These are phyloP conservation scores for Zalaria sp. DNA, from an alignment of 2,329 filamentous ascomycete species.

Conservation along the genomic window DNA sequence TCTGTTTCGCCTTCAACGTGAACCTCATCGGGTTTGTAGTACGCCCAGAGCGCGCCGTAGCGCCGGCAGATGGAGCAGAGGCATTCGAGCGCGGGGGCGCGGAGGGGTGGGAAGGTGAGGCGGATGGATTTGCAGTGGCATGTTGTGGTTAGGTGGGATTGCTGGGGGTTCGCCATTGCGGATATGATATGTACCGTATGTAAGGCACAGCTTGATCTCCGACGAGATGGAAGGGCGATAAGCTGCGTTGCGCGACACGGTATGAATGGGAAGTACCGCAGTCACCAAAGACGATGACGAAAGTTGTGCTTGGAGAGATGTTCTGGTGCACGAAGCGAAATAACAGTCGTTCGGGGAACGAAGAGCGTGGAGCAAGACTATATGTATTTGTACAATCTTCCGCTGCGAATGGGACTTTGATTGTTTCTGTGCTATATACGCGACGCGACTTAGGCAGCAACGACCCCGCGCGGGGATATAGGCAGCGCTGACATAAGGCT, in stretches of 20 bases:
- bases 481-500: too few relatives aligned
- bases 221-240: background rate
- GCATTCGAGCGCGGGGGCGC: conserved; percentile 12
- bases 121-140: conserved; percentile 18
- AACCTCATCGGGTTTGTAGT: conserved; percentile 13
- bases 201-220: too few relatives aligned
- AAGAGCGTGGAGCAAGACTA: background rate
- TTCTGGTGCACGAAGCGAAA: background rate
- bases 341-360: background rate
- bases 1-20: conserved; percentile 6
- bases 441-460: background rate
- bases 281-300: background rate
- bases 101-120: conserved; percentile 12
- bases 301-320: background rate
- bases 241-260: background rate
- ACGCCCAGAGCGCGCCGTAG: conserved; percentile 17
- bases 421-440: background rate
- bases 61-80: conserved; percentile 17
- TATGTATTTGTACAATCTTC: background rate
- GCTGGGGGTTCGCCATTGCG: background rate
- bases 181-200: too few relatives aligned
- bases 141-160: conserved; percentile 1
- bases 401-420: background rate
- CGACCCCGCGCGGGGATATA: background rate
- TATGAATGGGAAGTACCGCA: background rate